Evolutionary conservation across 1,284 basidiomycete species (phyloP), one percentile per base, ranked within the genome.

Genomic region (Rhodotorula sp.): DNA sequence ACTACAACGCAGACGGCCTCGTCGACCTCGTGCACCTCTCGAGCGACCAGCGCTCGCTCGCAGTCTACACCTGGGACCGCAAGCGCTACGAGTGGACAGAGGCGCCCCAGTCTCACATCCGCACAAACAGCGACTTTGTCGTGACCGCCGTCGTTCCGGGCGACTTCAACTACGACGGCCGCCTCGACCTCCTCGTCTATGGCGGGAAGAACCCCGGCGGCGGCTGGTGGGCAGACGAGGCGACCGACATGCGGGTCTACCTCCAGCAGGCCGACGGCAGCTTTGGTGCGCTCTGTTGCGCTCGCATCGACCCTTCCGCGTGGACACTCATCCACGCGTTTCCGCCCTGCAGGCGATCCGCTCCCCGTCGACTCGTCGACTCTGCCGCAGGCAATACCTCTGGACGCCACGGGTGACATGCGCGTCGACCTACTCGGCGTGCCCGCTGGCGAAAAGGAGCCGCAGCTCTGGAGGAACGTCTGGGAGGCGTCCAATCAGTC

Each of bases 1-100:
- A 99, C 83, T 95, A 93, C 81, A 89, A 97, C 80, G 94, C 91
- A 8, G 94, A 98, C 81, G 93, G 97, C 80, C 91, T 91, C 92
- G 81, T 93, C 71, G 96, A 99, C 81, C 83, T 94, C 7, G 85
- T 98, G 67, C 85, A 88, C 16, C 83, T 98, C 42, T 88, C 85
- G 59, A 81, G 86, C 14, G 89, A 91, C 81, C 89, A 90, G 75
- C 88, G 88, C 73, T 88, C 88, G 0, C 78, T 97, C 17, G 85
- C 87, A 1, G 84, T 95, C 12, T 89, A 91, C 80, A 81, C 89
- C 25, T 99, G 96, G 96, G 85, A 90, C 79, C 91, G 93, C 79
- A 88, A 87, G 50, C 80, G 82, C n/a, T 93, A 91, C 78, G 73
- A 77, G 0, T 93, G 89, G 80, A 77, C 83, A 50, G 83, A 87